Evolutionary conservation across 768 basidiomycete species (phyloP).

Genomic region (Pulveroboletus sp.): DNA sequence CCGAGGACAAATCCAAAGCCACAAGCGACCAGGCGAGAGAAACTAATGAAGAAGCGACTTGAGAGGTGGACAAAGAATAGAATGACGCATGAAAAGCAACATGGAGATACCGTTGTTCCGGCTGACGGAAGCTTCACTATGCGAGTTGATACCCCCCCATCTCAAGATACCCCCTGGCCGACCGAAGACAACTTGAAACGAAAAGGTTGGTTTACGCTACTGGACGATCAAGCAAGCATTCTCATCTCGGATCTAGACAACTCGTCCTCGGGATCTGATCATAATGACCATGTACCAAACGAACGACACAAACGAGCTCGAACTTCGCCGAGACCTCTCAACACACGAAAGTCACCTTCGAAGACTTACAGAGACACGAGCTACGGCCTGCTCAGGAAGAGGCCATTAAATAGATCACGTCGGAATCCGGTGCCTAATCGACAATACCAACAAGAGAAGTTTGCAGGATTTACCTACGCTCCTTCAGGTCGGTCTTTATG

Average conservation of each 20-base stretch:
- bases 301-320: constrained; percentile 48
- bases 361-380: constrained; percentile 36
- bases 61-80: constrained; percentile 28
- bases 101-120: constrained; percentile 29
- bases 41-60: constrained; percentile 25
- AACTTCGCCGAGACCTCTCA: constrained; percentile 46
- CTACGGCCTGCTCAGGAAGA: constrained; percentile 38
- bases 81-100: constrained; percentile 24
- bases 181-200: constrained; percentile 39
- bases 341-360: constrained; percentile 42
- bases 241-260: constrained; percentile 10
- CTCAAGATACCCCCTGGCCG: constrained; percentile 18
- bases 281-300: constrained; percentile 23
- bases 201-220: constrained; percentile 38
- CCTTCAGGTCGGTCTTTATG: constrained; percentile 18
- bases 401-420: constrained; percentile 40
- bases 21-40: constrained; percentile 30
- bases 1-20: constrained; percentile 14
- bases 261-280: constrained; percentile 28
- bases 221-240: background rate
- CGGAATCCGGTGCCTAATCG: constrained; percentile 37
- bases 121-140: constrained; percentile 30
- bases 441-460: constrained; percentile 34
- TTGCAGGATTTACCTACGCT: constrained; percentile 30
- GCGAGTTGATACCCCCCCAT: constrained; percentile 24